Evolutionary conservation across 1,284 basidiomycete genomes (phyloP), one percentile per base, ranked within the genome.

Genomic region (Marasmius sp.): DNA sequence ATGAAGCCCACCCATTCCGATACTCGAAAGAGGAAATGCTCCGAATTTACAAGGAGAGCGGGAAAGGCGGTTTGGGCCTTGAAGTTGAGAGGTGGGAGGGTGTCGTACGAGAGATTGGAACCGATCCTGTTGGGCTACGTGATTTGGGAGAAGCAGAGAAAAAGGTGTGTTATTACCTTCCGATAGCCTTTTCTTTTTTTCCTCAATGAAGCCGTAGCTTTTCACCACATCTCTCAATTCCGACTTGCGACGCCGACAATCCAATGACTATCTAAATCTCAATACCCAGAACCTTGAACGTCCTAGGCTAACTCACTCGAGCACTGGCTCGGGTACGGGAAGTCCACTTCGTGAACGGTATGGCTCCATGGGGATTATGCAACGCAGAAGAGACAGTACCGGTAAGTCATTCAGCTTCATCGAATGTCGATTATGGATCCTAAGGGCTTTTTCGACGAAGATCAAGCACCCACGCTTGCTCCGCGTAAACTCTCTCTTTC

Each of bases 81-180:
- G 93, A 95, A 75, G 90, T 95, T 7, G 92, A 94, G 74, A 82
- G 87, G 64, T 93, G 91, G 85, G 91, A 91, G 57, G 92, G 93
- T 57, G 87, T 95, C 66, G 92, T 95, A 36, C 85, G 89, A 66
- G 91, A 93, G 71, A 77, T 83, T 33, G 86, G 85, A 39, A 83
- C 75, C 60, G 89, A 92, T 61, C 94, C 94, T n/a, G 77, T 89
- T 48, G 85, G 85, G 51, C 72, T 94, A 69, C 88, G 88, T 66
- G 94, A 95, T 67, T 84, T 92, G 83, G 80, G 79, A 60, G 93
- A 94, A 61, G 78, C 78, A n/a, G 94, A 96, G 81, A 94, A 90
- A 81, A 95, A 94, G 89, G 94, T 94, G 69, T 67, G 83, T 72
- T 63, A 33, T 66, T 62, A 59, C 64, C 64, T 61, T 65, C 65